Evolutionary conservation across 805 yeast species (phyloP).

Genomic region (Metschnikowia kofuensis): DNA sequence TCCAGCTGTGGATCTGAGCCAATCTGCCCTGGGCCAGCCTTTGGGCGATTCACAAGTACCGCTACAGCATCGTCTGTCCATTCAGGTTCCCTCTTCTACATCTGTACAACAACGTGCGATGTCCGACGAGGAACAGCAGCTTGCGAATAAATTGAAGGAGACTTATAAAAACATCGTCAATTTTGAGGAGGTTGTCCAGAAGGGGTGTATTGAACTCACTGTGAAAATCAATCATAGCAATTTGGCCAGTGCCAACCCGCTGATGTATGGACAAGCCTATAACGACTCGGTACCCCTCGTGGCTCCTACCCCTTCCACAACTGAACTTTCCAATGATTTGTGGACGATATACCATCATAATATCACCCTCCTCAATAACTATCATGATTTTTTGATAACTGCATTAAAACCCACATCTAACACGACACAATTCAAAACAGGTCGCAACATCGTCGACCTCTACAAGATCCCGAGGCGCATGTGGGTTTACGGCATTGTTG

Average conservation of each 20-base stretch:
- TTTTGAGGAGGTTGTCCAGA: slow-evolving; percentile 66
- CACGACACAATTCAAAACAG: slow-evolving; percentile 58
- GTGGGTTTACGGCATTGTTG: slow-evolving; percentile 86
- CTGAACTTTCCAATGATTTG: slow-evolving; percentile 56
- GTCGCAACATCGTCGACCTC: slow-evolving; percentile 71
- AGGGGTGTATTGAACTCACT: slow-evolving; percentile 60
- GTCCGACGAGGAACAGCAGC: slow-evolving; percentile 61
- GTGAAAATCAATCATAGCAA: slow-evolving; percentile 42
- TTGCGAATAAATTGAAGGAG: slow-evolving; percentile 70
- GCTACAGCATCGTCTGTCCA: slow-evolving; percentile 16
- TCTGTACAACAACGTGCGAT: slow-evolving; percentile 26
- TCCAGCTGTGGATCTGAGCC: slow-evolving; percentile 23
- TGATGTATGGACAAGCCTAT: slow-evolving; percentile 16
- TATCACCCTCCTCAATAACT: slow-evolving; percentile 62
- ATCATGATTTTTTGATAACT: slow-evolving; percentile 67
- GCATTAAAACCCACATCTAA: slow-evolving; percentile 61
- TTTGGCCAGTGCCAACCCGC: slow-evolving; percentile 34
- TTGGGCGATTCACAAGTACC: slow-evolving; percentile 9
- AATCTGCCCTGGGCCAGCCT: slow-evolving; percentile 4
- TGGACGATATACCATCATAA: slow-evolving; percentile 73
- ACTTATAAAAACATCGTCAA: slow-evolving; percentile 68
- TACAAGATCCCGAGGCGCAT: slow-evolving; percentile 75
- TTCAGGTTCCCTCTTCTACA: slow-evolving; percentile 5
- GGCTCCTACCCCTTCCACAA: slow-evolving; percentile 28
- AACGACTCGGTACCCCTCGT: slow-evolving; percentile 11